Conservation (phyloP, 2,329 filamentous ascomycete genomes). For the Anthostomella pinea region DNA sequence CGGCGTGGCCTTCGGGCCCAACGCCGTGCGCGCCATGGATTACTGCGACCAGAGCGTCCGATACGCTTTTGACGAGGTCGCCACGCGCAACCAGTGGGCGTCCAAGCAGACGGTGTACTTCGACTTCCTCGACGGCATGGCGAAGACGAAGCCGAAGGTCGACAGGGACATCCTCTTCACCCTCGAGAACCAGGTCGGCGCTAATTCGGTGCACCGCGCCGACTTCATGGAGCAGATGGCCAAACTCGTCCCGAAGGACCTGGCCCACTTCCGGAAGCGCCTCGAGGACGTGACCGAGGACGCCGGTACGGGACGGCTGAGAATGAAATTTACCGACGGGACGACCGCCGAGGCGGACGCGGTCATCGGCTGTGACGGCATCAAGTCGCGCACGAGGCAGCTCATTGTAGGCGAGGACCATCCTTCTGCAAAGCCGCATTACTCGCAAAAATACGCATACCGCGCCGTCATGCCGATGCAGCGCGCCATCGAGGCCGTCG, state of each 20-base stretch:
- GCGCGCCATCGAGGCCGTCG: conserved; percentile 46
- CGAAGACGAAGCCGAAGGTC: too few relatives aligned
- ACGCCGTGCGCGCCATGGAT: conserved; percentile 28
- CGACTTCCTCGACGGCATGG: conserved; percentile 5
- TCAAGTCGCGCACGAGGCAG: conserved; percentile 52
- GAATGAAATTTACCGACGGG: conserved; percentile 33
- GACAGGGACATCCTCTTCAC: conserved; percentile 1
- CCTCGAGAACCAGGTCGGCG: conserved; percentile 1
- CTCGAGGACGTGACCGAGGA: conserved; percentile 28
- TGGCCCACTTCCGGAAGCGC: conserved; percentile 29
- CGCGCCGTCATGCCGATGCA: conserved; percentile 47
- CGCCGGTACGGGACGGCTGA: conserved; percentile 1
- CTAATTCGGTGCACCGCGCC: conserved; percentile 24
- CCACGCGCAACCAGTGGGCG: conserved; percentile 21
- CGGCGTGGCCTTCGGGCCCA: conserved; percentile 29
- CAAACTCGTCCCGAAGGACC: conserved; percentile 31
- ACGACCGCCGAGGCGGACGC: conserved; percentile 33
- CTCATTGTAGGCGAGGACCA: conserved; percentile 43
- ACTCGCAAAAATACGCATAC: conserved; percentile 39
- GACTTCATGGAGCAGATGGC: conserved; percentile 36
- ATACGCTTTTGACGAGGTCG: conserved; percentile 20
- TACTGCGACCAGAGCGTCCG: conserved; percentile 20
- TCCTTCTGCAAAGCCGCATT: conserved; percentile 28
- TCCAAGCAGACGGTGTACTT: conserved; percentile 17
- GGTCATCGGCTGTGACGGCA: conserved; percentile 59